A percentile compares a stretch with the other conserved stretches of the same genome.
phyloP scores from a whole-genome alignment of 768 basidiomycete genomes.

The Calocera viscosa region DNA sequence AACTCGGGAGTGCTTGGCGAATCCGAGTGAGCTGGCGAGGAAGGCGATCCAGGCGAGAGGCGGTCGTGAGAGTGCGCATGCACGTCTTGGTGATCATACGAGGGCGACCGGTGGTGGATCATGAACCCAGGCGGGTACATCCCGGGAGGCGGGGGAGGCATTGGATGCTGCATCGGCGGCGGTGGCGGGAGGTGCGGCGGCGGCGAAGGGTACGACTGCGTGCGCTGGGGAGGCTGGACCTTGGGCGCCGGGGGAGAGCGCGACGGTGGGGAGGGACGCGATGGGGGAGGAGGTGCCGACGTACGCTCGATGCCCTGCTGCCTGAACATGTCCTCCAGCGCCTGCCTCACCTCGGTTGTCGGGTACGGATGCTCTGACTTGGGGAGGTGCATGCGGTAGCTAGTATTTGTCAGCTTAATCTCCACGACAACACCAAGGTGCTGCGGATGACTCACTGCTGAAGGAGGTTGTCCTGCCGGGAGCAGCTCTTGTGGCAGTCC shows the following conservation, averaged over 20 bases:
- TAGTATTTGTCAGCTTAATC: not conserved
- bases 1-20: conserved; percentile 3
- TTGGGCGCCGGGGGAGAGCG: conserved; percentile 5
- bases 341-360: conserved; percentile 2
- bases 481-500: conserved; percentile 86
- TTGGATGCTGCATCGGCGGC: conserved; percentile 3
- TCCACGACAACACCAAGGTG: not conserved
- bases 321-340: conserved; percentile 2
- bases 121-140: conserved; percentile 4
- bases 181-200: conserved; percentile 4
- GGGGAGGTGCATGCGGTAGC: conserved; percentile 2
- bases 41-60: not conserved
- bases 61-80: not conserved
- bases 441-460: conserved; percentile 36
- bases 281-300: not conserved
- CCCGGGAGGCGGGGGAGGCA: not conserved
- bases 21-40: conserved; percentile 6
- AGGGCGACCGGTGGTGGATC: not conserved
- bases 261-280: not conserved
- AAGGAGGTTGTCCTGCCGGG: conserved; percentile 76
- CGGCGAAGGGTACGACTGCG: not conserved
- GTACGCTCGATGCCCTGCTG: conserved; percentile 6
- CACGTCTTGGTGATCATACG: not conserved
- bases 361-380: conserved; percentile 6
- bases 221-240: not conserved